Conservation (phyloP, 495 filamentous ascomycete species). For the Trichoderma orchidacearum region DNA sequence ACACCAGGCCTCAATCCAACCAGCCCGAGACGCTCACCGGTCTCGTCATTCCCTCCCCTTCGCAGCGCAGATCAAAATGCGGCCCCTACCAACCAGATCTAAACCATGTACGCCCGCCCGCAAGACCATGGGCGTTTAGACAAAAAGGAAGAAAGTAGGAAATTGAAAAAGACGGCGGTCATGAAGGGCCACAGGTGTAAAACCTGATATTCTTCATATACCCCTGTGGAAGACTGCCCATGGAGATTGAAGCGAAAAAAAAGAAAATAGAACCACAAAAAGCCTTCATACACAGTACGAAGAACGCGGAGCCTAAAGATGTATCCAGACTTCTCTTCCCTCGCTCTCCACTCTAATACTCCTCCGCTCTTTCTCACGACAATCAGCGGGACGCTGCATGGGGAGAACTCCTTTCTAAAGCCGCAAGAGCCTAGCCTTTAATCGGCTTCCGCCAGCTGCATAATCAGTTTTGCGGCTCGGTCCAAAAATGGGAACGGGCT, state of each 20-base stretch:
- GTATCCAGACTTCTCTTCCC: too few species aligned
- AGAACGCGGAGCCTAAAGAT: too few species aligned
- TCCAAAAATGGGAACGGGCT: constrained; percentile 70
- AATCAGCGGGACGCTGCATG: too few species aligned
- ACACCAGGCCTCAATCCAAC: neutral
- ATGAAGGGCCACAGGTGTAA: too few species aligned
- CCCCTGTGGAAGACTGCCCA: too few species aligned
- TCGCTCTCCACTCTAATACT: too few species aligned
- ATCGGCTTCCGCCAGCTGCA: constrained; percentile 59
- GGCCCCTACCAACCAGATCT: neutral
- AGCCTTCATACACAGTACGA: too few species aligned
- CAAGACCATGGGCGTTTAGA: neutral
- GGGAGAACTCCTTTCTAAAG: too few species aligned
- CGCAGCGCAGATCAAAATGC: neutral
- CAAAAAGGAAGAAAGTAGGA: neutral
- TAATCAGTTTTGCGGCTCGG: constrained; percentile 57
- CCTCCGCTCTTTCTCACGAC: too few species aligned
- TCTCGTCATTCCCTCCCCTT: neutral
- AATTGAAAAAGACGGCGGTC: neutral
- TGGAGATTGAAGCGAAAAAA: too few species aligned
- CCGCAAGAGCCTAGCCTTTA: constrained; percentile 14
- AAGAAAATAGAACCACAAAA: too few species aligned
- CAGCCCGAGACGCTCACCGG: neutral
- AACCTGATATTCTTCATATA: too few species aligned
- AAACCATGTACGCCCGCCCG: neutral